Conservation (phyloP, 148 eudicot species). For the Camellia granthamiana region DNA sequence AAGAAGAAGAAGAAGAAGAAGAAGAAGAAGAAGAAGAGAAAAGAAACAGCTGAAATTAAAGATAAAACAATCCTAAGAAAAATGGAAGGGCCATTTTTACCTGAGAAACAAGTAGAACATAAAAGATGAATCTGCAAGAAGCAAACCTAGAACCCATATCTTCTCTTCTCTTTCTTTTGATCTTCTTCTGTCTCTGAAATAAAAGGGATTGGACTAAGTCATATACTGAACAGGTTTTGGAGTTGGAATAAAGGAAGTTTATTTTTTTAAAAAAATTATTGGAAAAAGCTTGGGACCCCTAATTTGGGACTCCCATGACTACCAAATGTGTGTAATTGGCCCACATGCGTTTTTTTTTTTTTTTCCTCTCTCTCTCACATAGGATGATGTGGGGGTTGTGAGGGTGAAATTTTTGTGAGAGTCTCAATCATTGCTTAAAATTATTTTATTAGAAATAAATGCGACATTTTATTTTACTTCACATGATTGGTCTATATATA, state of each 20-base stretch:
- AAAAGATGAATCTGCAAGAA: constrained; percentile 15
- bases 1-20: too few relatives aligned
- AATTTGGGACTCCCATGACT: too few relatives aligned
- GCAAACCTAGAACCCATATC: constrained; percentile 13
- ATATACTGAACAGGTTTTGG: background rate
- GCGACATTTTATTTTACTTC: too few relatives aligned
- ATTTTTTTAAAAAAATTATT: background rate
- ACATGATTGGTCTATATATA: too few relatives aligned
- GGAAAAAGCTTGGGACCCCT: too few relatives aligned
- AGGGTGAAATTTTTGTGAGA: too few relatives aligned
- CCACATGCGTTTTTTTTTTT: too few relatives aligned
- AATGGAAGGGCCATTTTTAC: constrained; percentile 4
- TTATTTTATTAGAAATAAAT: too few relatives aligned
- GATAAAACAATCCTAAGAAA: background rate
- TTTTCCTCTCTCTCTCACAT: too few relatives aligned
- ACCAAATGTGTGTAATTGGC: too few relatives aligned
- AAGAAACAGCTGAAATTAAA: background rate
- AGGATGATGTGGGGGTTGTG: too few relatives aligned
- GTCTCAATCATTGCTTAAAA: too few relatives aligned
- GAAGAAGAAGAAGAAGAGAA: background rate
- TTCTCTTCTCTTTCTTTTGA: background rate
- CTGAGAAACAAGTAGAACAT: constrained; percentile 21
- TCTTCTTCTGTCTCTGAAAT: background rate
- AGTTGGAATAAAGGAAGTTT: background rate
- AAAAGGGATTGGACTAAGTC: background rate